Evolutionary conservation across 495 filamentous ascomycete species (phyloP), one percentile per base, ranked within the genome.

Genomic region (Trichoderma erinaceum): DNA sequence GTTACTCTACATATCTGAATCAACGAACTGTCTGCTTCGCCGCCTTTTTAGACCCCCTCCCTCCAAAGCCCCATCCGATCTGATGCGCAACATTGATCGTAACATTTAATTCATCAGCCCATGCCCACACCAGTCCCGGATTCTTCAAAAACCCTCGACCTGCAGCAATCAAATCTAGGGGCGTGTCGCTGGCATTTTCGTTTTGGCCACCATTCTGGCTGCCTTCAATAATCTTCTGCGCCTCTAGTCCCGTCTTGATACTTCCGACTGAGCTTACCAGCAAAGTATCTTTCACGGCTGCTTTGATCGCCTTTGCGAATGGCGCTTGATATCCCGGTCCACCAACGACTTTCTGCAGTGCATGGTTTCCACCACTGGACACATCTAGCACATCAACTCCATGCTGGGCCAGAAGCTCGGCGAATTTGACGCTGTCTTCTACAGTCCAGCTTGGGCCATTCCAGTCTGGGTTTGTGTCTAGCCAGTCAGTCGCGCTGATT

Each of bases 111-210:
- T 91, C 87, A 68, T 89, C 85, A 0, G 88, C 89, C 79, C 83
- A 90, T 0, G 78, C 70, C 84, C 88, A 90, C 64, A 89, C 87
- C 35, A 91, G 73, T 0, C 84, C 84, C 0, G 89, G 88, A 71
- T 91, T 86, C 78, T 88, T 89, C 74, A 87, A 87, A 75, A 91
- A 92, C 66, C 78, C 78, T 5, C 90, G 76, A 1, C 88, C 90
- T 13, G 83, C 83, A 18, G 87, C 75, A 2, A 83, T 82, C 21
- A 88, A 73, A 73, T 92, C 89, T 16, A 90, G 69, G 13, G 75
- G 72, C 46, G 71, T 71, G 21, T 76, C 74, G 12, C 67, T 67
- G 0, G 61, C 67, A 18, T 5, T 79, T 77, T 11, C 82, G 29
- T 38, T 5, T 10, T 38, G 2, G 8, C 8, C 35, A 7, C 35